A percentile compares a stretch with the other conserved stretches of the same genome.
phyloP scores from a whole-genome alignment of 2,329 filamentous ascomycete species.

The Aspergillus unguis region DNA sequence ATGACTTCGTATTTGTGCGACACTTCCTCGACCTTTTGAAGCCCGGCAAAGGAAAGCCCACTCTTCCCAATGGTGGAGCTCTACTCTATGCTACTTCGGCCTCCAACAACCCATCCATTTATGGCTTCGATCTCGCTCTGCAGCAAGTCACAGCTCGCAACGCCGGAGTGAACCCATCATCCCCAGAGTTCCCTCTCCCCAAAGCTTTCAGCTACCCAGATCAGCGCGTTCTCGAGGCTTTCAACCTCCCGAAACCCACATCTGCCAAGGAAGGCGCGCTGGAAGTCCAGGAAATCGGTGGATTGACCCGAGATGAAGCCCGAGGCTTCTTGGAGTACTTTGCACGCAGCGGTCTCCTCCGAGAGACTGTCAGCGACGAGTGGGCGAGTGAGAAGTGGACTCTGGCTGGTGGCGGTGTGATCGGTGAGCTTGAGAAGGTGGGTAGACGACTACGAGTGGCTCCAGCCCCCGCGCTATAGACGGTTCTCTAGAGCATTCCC shows the following conservation, averaged over 20 bases:
- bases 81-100: constrained; percentile 71
- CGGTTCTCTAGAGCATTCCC: background rate
- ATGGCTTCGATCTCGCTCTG: constrained; percentile 67
- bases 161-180: constrained; percentile 32
- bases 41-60: constrained; percentile 31
- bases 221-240: constrained; percentile 48
- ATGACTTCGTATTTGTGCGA: constrained; percentile 73
- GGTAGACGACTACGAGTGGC: constrained; percentile 45
- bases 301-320: constrained; percentile 71
- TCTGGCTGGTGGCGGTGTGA: constrained; percentile 72
- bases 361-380: constrained; percentile 65
- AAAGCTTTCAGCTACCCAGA: constrained; percentile 55
- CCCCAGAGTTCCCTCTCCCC: constrained; percentile 45
- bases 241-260: constrained; percentile 30
- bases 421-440: constrained; percentile 80
- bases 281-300: constrained; percentile 57
- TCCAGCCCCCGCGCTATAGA: constrained; percentile 11
- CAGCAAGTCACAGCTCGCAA: constrained; percentile 47
- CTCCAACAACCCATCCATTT: constrained; percentile 64
- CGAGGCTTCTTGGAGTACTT: constrained; percentile 88
- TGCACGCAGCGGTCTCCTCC: constrained; percentile 76
- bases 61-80: constrained; percentile 70
- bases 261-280: constrained; percentile 34
- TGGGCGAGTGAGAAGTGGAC: constrained; percentile 80
- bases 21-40: constrained; percentile 69